Base-by-base conservation (phyloP, 2,329 filamentous ascomycete genomes). In the Botrytis fabae region DNA sequence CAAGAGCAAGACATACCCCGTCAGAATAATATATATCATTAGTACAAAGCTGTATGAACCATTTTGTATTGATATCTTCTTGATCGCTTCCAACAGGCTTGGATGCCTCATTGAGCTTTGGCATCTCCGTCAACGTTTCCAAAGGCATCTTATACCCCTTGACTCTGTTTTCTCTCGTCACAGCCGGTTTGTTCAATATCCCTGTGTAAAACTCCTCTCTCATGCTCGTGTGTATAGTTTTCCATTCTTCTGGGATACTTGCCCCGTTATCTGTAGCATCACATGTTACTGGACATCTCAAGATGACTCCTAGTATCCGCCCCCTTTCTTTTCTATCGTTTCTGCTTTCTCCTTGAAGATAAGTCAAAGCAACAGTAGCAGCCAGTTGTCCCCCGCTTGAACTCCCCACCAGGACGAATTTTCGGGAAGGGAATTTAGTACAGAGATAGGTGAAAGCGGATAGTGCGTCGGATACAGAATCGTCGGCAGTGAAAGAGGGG, bases 11-110 rank as follows among this genome's bases (percentile, higher is more conserved):
- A 75, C 85, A 87, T 14, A 85, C 75, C 16, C 86, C 85, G 77
- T 87, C 86, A 32, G 84, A 85, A 78, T 86, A 87, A 74, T 86
- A 81, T 59, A 83, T 82, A 75, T 88, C 86, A 70, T 87, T 87
- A 14, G 84, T 85, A 73, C 83, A 84, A 7, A 86, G 79, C 79
- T 87, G 86, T 25, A 87, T 82, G 70, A 72, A 72, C 82, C 84
- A 87, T 62, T 84, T 84, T 73, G 81, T 79, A 8, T 75, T 71
- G 60, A 86, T 65, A 20, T 80, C 77, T 48, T 48, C 40, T 28
- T 57, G 51, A 9, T 4, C 9, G 20, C 2, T 48, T 38, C 9
- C 32, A 10, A 25, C 40, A 22, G 8, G 10, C 2, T 60, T 28
- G 8, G 46, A 20, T 28, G 4, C 25, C 10, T 66, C 8, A 8